Evolutionary conservation across 805 yeast species (phyloP).

Genomic region (Yamadazyma nakazawae): DNA sequence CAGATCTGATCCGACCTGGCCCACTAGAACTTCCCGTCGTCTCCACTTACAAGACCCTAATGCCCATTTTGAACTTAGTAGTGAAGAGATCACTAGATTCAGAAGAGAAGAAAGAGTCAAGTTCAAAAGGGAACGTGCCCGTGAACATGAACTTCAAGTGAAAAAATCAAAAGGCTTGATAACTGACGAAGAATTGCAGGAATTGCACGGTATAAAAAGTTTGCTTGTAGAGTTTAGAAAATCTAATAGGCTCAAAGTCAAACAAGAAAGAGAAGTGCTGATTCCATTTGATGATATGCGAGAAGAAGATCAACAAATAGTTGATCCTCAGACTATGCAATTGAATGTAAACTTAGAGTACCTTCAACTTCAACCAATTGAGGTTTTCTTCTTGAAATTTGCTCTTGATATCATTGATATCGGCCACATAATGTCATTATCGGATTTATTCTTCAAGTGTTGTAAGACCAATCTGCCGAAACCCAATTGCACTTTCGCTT

Average conservation of each 20-base stretch:
- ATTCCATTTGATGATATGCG: conserved; percentile 15
- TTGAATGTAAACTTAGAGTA: conserved; percentile 33
- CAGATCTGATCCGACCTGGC: conserved; percentile 93
- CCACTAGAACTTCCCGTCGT: conserved; percentile 55
- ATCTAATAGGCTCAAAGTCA: conserved; percentile 9
- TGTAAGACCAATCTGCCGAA: conserved; percentile 4
- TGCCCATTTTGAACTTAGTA: conserved; percentile 7
- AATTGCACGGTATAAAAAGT: conserved; percentile 17
- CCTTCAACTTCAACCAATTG: conserved; percentile 73
- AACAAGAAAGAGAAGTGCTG: conserved; percentile 7
- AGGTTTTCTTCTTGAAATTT: conserved; percentile 64
- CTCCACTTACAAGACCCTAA: conserved; percentile 37
- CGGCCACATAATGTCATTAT: conserved; percentile 6
- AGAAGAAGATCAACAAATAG: conserved; percentile 12
- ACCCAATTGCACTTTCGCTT: conserved; percentile 36
- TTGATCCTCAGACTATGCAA: conserved; percentile 10
- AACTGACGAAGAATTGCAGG: conserved; percentile 19
- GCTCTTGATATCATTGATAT: conserved; percentile 51
- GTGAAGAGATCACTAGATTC: conserved; percentile 71
- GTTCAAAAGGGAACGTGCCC: conserved; percentile 67
- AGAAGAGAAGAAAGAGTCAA: conserved; percentile 69
- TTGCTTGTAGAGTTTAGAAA: conserved; percentile 19
- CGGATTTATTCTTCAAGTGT: conserved; percentile 25
- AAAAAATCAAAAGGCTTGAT: conserved; percentile 32
- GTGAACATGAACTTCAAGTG: conserved; percentile 48